Percentiles rank a stretch among this genome's conserved stretches.
These are phyloP conservation scores for Scenedesmus sp. DNA, from an alignment of 163 green algal genomes.

Conservation along the genomic window DNA sequence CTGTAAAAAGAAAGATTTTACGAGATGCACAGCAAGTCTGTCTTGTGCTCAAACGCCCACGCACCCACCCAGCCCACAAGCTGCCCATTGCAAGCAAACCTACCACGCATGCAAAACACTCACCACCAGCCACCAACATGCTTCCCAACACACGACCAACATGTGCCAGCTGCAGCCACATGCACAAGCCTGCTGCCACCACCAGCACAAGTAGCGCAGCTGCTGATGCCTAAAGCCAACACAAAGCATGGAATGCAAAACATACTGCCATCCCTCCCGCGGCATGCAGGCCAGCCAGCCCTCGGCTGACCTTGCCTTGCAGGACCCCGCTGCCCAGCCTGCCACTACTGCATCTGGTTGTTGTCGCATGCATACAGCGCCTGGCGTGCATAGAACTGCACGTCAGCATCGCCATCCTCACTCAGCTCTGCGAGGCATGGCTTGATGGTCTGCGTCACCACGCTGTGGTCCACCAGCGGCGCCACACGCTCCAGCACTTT, in stretches of 20 bases:
- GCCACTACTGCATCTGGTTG: slow-evolving; percentile 17
- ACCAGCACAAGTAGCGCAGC: background rate
- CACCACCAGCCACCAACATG: background rate
- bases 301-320: background rate
- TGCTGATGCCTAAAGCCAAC: background rate
- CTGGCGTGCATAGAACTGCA: slow-evolving; percentile 94
- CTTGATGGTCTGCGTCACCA: slow-evolving; percentile 84
- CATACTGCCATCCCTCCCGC: background rate
- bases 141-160: background rate
- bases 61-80: background rate
- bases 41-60: background rate
- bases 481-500: slow-evolving; percentile 88
- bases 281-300: background rate
- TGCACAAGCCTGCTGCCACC: background rate
- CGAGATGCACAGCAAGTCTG: background rate
- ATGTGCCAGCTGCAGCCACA: background rate
- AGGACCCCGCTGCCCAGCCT: background rate
- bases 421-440: slow-evolving; percentile 89
- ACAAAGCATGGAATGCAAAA: background rate
- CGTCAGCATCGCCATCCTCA: slow-evolving; percentile 94
- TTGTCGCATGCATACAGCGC: slow-evolving; percentile 78
- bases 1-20: too few relatives aligned
- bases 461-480: slow-evolving; percentile 75
- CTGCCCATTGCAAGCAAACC: background rate
- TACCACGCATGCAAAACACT: too few relatives aligned